Conservation (phyloP, 768 basidiomycete genomes). For the Russula abietina region DNA sequence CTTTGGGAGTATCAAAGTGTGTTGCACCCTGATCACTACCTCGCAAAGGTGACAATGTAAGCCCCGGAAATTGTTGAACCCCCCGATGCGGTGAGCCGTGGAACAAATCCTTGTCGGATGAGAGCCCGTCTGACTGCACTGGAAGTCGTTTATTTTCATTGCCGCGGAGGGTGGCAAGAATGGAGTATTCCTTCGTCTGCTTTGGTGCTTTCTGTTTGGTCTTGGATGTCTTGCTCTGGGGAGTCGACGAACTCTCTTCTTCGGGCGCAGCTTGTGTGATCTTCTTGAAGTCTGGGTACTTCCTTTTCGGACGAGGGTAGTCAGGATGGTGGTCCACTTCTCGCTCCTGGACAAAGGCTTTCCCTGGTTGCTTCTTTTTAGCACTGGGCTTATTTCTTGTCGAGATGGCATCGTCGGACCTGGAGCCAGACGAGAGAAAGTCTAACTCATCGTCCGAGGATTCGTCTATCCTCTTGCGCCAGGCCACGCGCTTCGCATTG, state of each 20-base stretch:
- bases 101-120: conserved; percentile 6
- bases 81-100: not conserved
- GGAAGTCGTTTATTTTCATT: conserved; percentile 7
- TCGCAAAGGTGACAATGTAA: conserved; percentile 5
- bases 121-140: conserved; percentile 1
- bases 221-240: not conserved
- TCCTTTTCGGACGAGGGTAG: conserved; percentile 6
- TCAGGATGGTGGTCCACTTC: not conserved
- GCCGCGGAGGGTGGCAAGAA: conserved; percentile 2
- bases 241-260: conserved; percentile 12
- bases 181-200: not conserved
- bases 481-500: not conserved
- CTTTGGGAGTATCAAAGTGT: not conserved
- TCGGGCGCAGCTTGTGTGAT: not conserved
- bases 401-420: conserved; percentile 12
- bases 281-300: conserved; percentile 22
- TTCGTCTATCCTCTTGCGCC: not conserved
- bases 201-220: not conserved
- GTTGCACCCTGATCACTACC: not conserved
- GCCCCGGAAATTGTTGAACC: conserved; percentile 2
- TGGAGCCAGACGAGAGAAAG: conserved; percentile 18
- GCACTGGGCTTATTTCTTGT: conserved; percentile 3
- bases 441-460: conserved; percentile 19
- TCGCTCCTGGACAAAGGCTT: not conserved
- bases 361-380: conserved; percentile 1